Conservation (phyloP, 2,329 filamentous ascomycete genomes). For the Cladosporium sp. region DNA sequence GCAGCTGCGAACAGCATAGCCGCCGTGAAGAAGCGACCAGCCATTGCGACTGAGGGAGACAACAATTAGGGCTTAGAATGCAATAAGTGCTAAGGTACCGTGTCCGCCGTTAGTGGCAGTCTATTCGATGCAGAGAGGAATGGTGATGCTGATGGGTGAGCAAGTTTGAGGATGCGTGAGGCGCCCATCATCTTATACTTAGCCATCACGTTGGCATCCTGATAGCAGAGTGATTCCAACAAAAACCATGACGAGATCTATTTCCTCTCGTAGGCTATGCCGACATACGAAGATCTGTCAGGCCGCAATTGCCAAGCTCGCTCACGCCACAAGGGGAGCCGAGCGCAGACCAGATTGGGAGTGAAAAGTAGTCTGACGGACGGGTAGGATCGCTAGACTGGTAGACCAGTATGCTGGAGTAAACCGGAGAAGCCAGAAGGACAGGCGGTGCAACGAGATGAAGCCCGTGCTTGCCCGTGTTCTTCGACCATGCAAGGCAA, state of each 20-base stretch:
- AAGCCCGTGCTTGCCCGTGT: conserved; percentile 1
- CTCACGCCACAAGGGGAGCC: background rate
- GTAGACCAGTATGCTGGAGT: background rate
- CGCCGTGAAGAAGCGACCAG: conserved; percentile 19
- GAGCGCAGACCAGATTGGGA: conserved; percentile 13
- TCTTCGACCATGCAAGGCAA: background rate
- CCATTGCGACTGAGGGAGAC: conserved; percentile 4
- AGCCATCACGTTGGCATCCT: background rate
- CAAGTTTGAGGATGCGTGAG: background rate
- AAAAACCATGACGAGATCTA: background rate
- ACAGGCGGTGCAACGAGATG: conserved; percentile 2
- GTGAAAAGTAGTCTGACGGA: conserved; percentile 5
- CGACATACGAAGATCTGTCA: conserved; percentile 15
- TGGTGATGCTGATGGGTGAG: background rate
- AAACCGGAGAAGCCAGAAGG: background rate
- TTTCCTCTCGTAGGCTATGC: conserved; percentile 11
- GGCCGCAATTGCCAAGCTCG: conserved; percentile 7
- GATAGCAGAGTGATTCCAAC: background rate
- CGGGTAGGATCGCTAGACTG: conserved; percentile 16
- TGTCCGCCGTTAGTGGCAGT: background rate
- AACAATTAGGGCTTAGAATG: background rate
- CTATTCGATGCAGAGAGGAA: background rate
- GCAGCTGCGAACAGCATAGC: conserved; percentile 15
- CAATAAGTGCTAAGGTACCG: background rate
- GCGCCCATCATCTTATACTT: conserved; percentile 11